Conservation (phyloP, 257 asterid species). For the Galeopsis tetrahit region DNA sequence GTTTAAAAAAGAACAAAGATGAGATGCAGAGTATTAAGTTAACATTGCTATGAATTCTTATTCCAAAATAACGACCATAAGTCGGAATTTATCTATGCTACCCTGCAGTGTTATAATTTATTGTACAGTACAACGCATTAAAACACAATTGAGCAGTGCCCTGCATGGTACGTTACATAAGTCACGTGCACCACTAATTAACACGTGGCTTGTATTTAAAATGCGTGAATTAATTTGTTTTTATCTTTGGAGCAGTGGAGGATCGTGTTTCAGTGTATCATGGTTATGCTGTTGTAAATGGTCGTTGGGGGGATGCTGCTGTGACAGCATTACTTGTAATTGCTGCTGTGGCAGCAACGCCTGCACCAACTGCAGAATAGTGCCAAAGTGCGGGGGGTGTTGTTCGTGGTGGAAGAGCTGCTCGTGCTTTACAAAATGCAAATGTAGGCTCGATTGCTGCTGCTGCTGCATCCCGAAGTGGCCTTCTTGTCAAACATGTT, state of each 20-base stretch:
- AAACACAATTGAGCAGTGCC: too few relatives aligned
- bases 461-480: slow-evolving; percentile 47
- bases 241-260: slow-evolving; percentile 48
- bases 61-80: too few relatives aligned
- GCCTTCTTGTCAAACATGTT: slow-evolving; percentile 36
- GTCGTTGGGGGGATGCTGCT: slow-evolving; percentile 39
- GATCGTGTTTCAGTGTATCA: slow-evolving; percentile 55
- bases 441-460: slow-evolving; percentile 48
- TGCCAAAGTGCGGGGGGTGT: slow-evolving; percentile 46
- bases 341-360: slow-evolving; percentile 44
- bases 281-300: slow-evolving; percentile 57
- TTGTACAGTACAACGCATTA: too few relatives aligned
- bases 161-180: too few relatives aligned
- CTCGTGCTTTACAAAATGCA: slow-evolving; percentile 44
- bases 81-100: too few relatives aligned
- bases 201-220: too few relatives aligned
- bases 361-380: slow-evolving; percentile 43
- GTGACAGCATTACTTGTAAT: slow-evolving; percentile 34
- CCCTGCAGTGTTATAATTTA: too few relatives aligned
- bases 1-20: neutral
- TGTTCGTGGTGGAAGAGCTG: slow-evolving; percentile 44
- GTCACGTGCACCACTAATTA: too few relatives aligned
- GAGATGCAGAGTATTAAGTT: too few relatives aligned
- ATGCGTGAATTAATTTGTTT: neutral
- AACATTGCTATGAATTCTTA: too few relatives aligned